A percentile compares a stretch with the other conserved stretches of the same genome.
phyloP scores from a whole-genome alignment of 306 rosid species.

The Pyrus communis region DNA sequence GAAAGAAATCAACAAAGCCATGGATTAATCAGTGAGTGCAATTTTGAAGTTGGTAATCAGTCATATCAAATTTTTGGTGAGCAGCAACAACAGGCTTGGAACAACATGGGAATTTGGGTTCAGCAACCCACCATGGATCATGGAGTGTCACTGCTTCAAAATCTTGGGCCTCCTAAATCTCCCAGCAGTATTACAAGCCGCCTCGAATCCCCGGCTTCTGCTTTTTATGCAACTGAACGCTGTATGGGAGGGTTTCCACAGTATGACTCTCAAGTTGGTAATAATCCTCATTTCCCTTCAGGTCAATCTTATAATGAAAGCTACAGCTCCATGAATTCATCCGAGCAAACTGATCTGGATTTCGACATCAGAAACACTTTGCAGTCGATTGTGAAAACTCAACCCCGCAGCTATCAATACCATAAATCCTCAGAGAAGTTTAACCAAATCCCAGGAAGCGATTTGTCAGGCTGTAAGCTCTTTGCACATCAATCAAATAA shows the following conservation, averaged over 20 bases:
- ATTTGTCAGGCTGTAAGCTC: slow-evolving; percentile 9
- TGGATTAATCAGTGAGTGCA: slow-evolving; percentile 29
- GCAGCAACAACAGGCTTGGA: slow-evolving; percentile 35
- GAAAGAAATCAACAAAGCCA: slow-evolving; percentile 31
- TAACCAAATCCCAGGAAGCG: slow-evolving; percentile 13
- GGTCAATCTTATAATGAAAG: slow-evolving; percentile 29
- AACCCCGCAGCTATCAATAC: slow-evolving; percentile 12
- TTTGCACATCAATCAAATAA: slow-evolving; percentile 32
- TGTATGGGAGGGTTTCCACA: slow-evolving; percentile 76
- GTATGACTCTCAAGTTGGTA: slow-evolving; percentile 33
- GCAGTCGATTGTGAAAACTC: slow-evolving; percentile 43
- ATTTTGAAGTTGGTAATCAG: slow-evolving; percentile 22
- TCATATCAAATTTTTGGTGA: slow-evolving; percentile 31
- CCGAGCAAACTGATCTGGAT: slow-evolving; percentile 27
- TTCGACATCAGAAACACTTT: slow-evolving; percentile 43
- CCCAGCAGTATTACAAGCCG: slow-evolving; percentile 38
- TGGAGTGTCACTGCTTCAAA: slow-evolving; percentile 29
- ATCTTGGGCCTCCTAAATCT: slow-evolving; percentile 24
- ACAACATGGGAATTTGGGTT: slow-evolving; percentile 36
- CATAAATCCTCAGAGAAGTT: slow-evolving; percentile 20
- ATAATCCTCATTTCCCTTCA: slow-evolving; percentile 41
- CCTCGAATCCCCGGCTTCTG: slow-evolving; percentile 62
- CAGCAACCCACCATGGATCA: slow-evolving; percentile 29
- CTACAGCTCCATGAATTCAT: slow-evolving; percentile 21
- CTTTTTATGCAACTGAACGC: slow-evolving; percentile 61